These are phyloP conservation scores for Solanum tarapatanum DNA, from an alignment of 257 asterid genomes.

Conservation along the genomic window DNA sequence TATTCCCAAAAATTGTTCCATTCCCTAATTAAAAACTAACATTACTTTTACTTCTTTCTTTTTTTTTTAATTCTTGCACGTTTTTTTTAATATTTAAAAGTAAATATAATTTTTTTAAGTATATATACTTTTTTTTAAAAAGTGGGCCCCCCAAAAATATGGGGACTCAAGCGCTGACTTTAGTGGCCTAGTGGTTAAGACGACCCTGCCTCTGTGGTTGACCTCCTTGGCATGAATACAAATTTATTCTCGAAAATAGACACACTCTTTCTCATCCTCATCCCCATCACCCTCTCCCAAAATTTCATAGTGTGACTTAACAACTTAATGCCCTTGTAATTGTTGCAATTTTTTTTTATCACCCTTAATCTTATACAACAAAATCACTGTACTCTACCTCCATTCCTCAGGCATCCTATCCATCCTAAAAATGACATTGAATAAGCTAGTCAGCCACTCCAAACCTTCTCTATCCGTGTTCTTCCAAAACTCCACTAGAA, in stretches of 20 bases:
- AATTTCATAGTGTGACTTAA: background rate
- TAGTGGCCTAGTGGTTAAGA: too few relatives aligned
- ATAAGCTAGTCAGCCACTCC: background rate
- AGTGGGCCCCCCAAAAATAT: too few relatives aligned
- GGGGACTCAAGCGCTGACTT: too few relatives aligned
- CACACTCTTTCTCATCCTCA: background rate
- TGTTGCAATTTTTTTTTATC: background rate
- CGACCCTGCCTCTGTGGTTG: background rate
- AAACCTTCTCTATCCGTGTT: background rate
- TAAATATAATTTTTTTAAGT: too few relatives aligned
- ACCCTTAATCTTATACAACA: background rate
- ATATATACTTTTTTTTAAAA: too few relatives aligned
- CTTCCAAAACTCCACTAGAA: background rate
- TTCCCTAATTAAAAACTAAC: too few relatives aligned
- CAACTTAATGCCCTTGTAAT: background rate
- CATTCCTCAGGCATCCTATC: background rate
- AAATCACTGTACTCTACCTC: background rate
- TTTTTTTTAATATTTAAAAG: too few relatives aligned
- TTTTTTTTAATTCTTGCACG: too few relatives aligned
- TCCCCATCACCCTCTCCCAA: background rate
- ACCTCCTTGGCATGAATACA: background rate
- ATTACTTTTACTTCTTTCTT: too few relatives aligned
- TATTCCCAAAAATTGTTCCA: too few relatives aligned
- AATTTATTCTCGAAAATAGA: too few relatives aligned
- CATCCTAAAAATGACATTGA: background rate